Evolutionary conservation across 805 yeast species (phyloP), one percentile per base, ranked within the genome.

Genomic region (Nakazawaea sp.): DNA sequence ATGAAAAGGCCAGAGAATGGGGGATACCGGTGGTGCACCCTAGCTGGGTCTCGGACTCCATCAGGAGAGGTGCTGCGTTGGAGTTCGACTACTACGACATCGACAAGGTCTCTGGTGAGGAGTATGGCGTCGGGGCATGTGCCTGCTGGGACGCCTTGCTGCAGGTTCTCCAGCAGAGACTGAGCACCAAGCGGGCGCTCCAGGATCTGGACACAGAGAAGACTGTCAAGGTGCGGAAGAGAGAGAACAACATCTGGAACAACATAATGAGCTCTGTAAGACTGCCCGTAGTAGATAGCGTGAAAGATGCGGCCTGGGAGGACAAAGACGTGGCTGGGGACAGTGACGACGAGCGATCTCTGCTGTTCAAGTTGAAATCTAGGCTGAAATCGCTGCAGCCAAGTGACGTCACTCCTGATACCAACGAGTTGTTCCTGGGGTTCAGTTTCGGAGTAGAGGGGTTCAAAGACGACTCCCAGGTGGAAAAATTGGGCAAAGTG

Each of bases 1-100:
- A 63, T 47, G 58, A 58, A 12, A 72, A 71, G 48, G 78, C 78
- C 3, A 28, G 64, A 2, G 73, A 71, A 48, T 72, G 78, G 78
- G 56, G 58, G 9, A 66, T 67, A 4, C 75, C 75, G 1, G 64
- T 64, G 1, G 66, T 71, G 20, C 75, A 72, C 47, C 78, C 79
- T 0, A 48, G 62, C 26, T 72, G 72, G 72, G 53, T 74, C 4
- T 50, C 58, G 21, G 77, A 74, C 49, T 59, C 70, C 38, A 48
- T 64, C 13, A 48, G 55, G 18, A 58, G 78, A 32, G 67, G 66
- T 2, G 71, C 72, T 1, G 56, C 66, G 3, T 46, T 73, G 16
- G 61, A 60, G 20, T 51, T 56, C 33, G 51, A 56, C 8, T 66
- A 62, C 44, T 74, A 73, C 45, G 58, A 58, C 28, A 48, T 68